Base-by-base conservation (phyloP, 2,329 filamentous ascomycete species). In the Pseudogymnoascus sp. region DNA sequence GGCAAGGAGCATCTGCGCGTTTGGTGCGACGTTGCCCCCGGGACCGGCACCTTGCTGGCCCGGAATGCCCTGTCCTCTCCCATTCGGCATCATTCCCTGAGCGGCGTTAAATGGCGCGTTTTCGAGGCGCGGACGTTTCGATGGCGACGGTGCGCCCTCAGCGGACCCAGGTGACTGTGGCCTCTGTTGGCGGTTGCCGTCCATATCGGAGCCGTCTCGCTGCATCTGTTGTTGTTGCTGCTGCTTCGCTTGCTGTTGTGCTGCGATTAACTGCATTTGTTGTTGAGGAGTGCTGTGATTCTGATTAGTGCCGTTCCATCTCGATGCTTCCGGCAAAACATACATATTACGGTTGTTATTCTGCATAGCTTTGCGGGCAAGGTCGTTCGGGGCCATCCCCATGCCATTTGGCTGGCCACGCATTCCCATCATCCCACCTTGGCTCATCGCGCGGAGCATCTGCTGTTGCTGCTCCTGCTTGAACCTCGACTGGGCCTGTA, bases 71-170 rank as follows among this genome's bases (percentile, higher is more conserved):
- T 87, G 88, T 73, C 85, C 78, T 67, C 82, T 84, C 70, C 88
- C 89, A 75, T 90, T 91, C 63, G 86, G 85, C 83, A 93, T 89
- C 66, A 77, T 80, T 64, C 78, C 78, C 70, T 87, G 88, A 72
- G 86, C 87, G 66, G 87, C 86, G 73, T 90, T 90, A 76, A 91
- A 91, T 8, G 82, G 82, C 35, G 82, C 81, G 71, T 88, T 86
- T 67, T 93, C 90, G 65, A 96, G 83, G 64, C 93, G 89, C 64
- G 87, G 90, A 71, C 93, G 85, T 79, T 97, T 97, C 67, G 90
- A 93, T 1, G 93, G 93, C 33, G 93, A 97, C 4, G 92, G 91
- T 26, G 91, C 92, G 71, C 95, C 95, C 62, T 97, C 93, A 62
- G 86, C 87, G 38, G 88, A 88, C 61, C 87, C 86, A 6, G 93